These are phyloP conservation scores for Pseudogymnoascus sp. DNA, from an alignment of 2,329 filamentous ascomycete species.

Conservation along the genomic window DNA sequence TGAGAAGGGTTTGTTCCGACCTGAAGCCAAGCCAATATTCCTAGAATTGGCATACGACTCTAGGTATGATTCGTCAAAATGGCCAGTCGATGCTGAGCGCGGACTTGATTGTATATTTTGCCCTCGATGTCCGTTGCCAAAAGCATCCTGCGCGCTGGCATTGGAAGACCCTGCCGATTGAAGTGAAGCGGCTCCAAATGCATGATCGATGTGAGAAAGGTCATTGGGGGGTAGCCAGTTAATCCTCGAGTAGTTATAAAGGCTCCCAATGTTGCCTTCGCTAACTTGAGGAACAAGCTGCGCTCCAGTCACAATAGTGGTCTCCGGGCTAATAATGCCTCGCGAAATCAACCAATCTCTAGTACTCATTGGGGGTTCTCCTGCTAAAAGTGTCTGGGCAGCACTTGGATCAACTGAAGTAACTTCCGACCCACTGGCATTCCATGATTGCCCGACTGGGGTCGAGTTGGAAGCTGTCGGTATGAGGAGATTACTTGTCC, in stretches of 20 bases:
- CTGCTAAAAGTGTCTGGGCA: neutral
- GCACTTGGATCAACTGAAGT: neutral
- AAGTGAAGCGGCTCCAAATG: neutral
- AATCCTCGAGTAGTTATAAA: constrained; percentile 11
- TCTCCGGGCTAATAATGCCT: constrained; percentile 1
- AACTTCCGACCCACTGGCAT: neutral
- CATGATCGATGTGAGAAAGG: neutral
- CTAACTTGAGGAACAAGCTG: constrained; percentile 9
- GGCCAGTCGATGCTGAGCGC: neutral
- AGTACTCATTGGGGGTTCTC: neutral
- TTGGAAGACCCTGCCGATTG: neutral
- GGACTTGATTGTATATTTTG: neutral
- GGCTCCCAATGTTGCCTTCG: constrained; percentile 9
- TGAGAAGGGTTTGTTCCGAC: neutral
- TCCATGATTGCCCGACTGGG: constrained; percentile 5
- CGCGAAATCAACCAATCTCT: neutral
- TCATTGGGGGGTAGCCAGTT: constrained; percentile 8
- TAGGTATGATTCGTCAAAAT: neutral
- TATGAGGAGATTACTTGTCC: neutral
- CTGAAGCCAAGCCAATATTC: neutral
- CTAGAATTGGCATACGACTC: neutral
- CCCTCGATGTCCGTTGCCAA: neutral
- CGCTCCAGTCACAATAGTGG: constrained; percentile 5
- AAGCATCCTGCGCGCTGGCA: neutral
- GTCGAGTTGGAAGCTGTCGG: neutral